Evolutionary conservation across 805 yeast genomes (phyloP).

Genomic region (Debaryomyces castellii): DNA sequence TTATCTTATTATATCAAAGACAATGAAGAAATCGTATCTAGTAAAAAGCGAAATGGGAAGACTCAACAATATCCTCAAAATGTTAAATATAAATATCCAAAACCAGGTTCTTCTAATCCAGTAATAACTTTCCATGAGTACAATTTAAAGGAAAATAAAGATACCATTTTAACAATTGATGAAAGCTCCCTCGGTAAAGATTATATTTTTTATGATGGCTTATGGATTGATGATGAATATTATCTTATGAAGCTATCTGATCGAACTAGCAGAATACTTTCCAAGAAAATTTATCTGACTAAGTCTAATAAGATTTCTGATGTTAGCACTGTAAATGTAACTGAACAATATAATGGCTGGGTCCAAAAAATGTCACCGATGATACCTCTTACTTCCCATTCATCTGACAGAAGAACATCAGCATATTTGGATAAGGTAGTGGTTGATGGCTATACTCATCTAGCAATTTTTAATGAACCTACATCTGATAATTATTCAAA

Average conservation of each 20-base stretch:
- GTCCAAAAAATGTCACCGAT: constrained; percentile 43
- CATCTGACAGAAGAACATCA: constrained; percentile 17
- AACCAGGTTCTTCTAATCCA: constrained; percentile 69
- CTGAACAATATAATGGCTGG: constrained; percentile 54
- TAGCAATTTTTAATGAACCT: constrained; percentile 76
- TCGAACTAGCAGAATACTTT: constrained; percentile 55
- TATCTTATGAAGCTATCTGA: constrained; percentile 64
- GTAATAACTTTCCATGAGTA: constrained; percentile 44
- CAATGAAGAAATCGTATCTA: constrained; percentile 12
- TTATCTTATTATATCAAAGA: constrained; percentile 51
- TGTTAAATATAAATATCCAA: constrained; percentile 61
- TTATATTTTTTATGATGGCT: constrained; percentile 56
- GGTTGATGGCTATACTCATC: constrained; percentile 58
- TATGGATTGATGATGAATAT: constrained; percentile 53
- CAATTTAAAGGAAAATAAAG: constrained; percentile 23
- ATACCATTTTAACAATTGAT: constrained; percentile 7
- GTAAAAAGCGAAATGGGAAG: constrained; percentile 9
- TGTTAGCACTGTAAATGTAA: constrained; percentile 34
- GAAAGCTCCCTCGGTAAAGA: constrained; percentile 33
- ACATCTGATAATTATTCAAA: constrained; percentile 37
- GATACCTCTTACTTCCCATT: constrained; percentile 15
- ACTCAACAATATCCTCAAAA: constrained; percentile 47
- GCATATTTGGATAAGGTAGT: constrained; percentile 74
- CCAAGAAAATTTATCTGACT: constrained; percentile 46
- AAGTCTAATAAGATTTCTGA: constrained; percentile 24